Evolutionary conservation across 2,329 filamentous ascomycete species (phyloP), one percentile per base, ranked within the genome.

Genomic region (Dichotomopilus funicola): DNA sequence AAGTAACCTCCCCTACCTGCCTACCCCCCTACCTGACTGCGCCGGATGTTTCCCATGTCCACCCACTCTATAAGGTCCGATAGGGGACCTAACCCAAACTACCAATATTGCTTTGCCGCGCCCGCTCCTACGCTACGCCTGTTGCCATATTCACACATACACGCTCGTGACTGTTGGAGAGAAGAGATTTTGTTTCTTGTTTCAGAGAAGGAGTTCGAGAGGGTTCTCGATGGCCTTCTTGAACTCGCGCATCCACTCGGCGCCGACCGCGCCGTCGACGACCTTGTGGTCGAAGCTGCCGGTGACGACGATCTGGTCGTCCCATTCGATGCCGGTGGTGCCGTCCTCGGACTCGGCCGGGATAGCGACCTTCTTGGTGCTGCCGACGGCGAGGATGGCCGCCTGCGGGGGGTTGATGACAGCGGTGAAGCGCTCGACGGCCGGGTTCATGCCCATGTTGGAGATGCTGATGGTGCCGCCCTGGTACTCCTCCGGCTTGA

Each of bases 361-460:
- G 54, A 97, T 77, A 47, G 95, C 89, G 53, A 97, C 92, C 87
- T 97, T 97, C 77, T 89, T 88, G 66, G 89, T 91, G 63, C 91
- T 95, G 67, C 95, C 94, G 57, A 99, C 89, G 54, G 94, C 92
- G 61, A 99, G 81, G 72, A 99, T 99, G 70, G 85, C 88, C 53
- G 94, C 89, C 79, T 99, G 95, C 53, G 94, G 94, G 63, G 95
- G 94, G 84, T 99, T 99, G 82, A 99, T 96, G 70, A 99, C 88
- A 64, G 94, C 94, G 51, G 94, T 97, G 78, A 99, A 99, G 72
- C 91, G 85, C 76, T 97, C 91, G 61, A 99, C 87, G 50, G 94
- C 92, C 48, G 86, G 70, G 83, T 99, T 99, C 94, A 99, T 99
- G 75, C 94, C 94, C 94, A 99, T 95, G 85, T 99, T 99, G 78